phyloP scores from a whole-genome alignment of 768 basidiomycete genomes.

The Symmetrospora coprosmae region DNA sequence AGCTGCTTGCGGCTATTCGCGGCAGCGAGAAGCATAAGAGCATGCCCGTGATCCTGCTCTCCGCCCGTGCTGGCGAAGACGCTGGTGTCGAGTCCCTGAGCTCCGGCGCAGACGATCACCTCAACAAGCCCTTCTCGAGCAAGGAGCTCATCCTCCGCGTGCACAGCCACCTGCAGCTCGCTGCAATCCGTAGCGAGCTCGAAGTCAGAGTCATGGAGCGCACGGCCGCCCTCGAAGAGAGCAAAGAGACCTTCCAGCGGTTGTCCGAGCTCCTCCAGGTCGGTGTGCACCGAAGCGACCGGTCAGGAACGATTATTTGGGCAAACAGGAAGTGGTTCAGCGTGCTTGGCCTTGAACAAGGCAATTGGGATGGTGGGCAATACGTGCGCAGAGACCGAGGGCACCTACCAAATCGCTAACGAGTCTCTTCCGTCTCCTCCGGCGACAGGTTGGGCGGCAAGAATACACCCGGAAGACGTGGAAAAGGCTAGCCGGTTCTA shows the following conservation, averaged over 20 bases:
- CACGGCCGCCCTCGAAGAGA: slow-evolving; percentile 19
- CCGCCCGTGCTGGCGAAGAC: slow-evolving; percentile 25
- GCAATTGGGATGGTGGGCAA: slow-evolving; percentile 1
- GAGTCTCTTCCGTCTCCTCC: too few species aligned
- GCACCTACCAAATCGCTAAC: neutral
- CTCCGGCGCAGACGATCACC: slow-evolving; percentile 20
- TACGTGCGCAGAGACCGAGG: neutral
- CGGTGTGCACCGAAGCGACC: slow-evolving; percentile 21
- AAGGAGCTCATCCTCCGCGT: slow-evolving; percentile 23
- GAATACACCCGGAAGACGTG: slow-evolving; percentile 6
- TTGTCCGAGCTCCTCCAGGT: slow-evolving; percentile 24
- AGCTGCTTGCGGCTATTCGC: slow-evolving; percentile 13
- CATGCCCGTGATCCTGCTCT: slow-evolving; percentile 19
- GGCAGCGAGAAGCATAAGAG: neutral
- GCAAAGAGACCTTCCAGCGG: slow-evolving; percentile 9
- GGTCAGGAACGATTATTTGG: slow-evolving; percentile 12
- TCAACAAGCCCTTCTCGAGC: slow-evolving; percentile 23
- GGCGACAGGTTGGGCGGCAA: neutral
- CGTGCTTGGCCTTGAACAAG: slow-evolving; percentile 2
- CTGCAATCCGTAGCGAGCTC: slow-evolving; percentile 17
- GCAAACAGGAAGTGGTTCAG: slow-evolving; percentile 23
- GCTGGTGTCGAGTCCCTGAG: slow-evolving; percentile 12
- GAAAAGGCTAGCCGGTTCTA: neutral
- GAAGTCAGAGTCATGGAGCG: slow-evolving; percentile 17
- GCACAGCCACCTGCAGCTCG: slow-evolving; percentile 19